Conservation (phyloP, 495 filamentous ascomycete genomes). For the Trichoderma reesei region DNA sequence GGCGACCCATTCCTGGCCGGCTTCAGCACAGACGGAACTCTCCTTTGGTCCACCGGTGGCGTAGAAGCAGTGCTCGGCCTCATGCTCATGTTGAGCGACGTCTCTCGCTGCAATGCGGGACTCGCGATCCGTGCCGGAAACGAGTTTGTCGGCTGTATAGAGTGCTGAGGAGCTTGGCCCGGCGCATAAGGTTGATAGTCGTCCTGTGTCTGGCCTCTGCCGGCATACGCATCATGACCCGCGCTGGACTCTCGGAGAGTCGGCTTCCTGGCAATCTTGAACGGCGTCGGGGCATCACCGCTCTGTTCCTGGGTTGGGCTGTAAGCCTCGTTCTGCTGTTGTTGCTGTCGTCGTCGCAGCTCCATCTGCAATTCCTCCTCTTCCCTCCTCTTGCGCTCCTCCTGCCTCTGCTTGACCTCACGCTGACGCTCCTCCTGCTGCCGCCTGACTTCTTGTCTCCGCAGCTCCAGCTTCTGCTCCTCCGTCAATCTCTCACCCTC, state of each 20-base stretch:
- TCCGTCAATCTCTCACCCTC: neutral
- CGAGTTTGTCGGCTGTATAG: neutral
- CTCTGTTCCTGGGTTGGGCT: neutral
- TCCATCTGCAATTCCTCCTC: conserved; percentile 7
- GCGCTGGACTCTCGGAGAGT: neutral
- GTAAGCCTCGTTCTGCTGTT: neutral
- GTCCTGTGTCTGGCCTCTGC: neutral
- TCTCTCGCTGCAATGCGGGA: conserved; percentile 1
- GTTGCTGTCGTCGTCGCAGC: conserved; percentile 9
- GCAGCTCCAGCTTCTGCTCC: neutral
- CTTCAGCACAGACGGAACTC: neutral
- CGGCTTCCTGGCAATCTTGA: conserved; percentile 10
- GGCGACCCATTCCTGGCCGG: neutral
- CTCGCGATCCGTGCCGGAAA: neutral
- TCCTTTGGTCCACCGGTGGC: neutral
- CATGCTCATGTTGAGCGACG: conserved; percentile 1
- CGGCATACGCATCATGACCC: neutral
- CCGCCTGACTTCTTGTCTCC: conserved; percentile 10
- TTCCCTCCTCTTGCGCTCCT: conserved; percentile 13
- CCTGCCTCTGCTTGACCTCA: conserved; percentile 3
- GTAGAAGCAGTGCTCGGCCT: neutral
- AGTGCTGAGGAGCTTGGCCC: neutral
- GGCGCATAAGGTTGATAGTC: conserved; percentile 5
- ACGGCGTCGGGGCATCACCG: neutral
- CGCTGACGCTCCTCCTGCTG: conserved; percentile 10